A percentile compares a stretch with the other conserved stretches of the same genome.
phyloP scores from a whole-genome alignment of 306 rosid genomes.

The Cajanus cajan region DNA sequence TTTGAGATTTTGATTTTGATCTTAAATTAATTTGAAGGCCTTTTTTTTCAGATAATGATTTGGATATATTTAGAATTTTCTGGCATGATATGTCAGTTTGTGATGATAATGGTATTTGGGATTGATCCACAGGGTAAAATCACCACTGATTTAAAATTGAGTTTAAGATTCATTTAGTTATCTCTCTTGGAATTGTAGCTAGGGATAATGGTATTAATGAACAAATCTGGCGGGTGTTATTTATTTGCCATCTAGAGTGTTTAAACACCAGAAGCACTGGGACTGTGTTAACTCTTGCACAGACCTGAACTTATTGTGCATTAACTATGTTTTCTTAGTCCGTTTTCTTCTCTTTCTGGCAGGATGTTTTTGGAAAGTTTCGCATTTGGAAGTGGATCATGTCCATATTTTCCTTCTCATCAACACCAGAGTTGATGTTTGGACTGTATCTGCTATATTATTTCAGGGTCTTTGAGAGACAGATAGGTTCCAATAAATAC shows the following conservation, averaged over 20 bases:
- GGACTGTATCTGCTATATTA: constrained; percentile 90
- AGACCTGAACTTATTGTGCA: background rate
- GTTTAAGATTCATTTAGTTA: background rate
- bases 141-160: background rate
- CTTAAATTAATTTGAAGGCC: background rate
- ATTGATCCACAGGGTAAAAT: constrained; percentile 16
- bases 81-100: constrained; percentile 1
- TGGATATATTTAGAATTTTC: constrained; percentile 11
- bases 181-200: constrained; percentile 18
- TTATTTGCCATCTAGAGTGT: background rate
- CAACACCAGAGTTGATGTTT: constrained; percentile 93
- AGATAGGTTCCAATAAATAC: constrained; percentile 92
- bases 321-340: background rate
- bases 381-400: constrained; percentile 78
- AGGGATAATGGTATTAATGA: constrained; percentile 16
- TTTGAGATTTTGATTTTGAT: constrained; percentile 22
- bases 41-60: background rate
- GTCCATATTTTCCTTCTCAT: constrained; percentile 78
- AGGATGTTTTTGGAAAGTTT: constrained; percentile 86
- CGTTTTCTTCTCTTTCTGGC: constrained; percentile 30
- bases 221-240: constrained; percentile 8
- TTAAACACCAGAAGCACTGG: background rate
- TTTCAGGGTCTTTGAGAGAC: constrained; percentile 98
- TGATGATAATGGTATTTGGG: background rate
- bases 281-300: background rate